phyloP scores from a whole-genome alignment of 176 grass and related monocot species.

The Zea luxurians region DNA sequence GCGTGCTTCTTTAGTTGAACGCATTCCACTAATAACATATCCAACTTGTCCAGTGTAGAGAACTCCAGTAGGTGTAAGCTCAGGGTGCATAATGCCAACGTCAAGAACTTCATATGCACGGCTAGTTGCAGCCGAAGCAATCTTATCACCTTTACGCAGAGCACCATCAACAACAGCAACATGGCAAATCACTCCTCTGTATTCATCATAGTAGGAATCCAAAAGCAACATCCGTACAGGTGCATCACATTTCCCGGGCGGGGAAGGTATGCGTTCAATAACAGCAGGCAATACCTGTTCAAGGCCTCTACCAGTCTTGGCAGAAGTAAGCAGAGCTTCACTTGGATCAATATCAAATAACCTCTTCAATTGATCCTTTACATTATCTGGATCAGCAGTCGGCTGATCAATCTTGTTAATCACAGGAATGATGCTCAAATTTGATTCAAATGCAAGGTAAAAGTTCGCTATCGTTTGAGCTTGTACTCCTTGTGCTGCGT shows the following conservation, averaged over 20 bases:
- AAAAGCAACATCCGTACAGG: constrained; percentile 91
- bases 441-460: constrained; percentile 89
- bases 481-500: constrained; percentile 97
- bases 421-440: constrained; percentile 79
- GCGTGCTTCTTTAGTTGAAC: constrained; percentile 92
- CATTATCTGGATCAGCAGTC: constrained; percentile 88
- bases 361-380: constrained; percentile 82
- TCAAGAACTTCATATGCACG: constrained; percentile 80
- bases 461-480: constrained; percentile 98
- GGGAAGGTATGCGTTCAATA: constrained; percentile 71
- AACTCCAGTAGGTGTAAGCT: constrained; percentile 88
- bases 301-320: constrained; percentile 90
- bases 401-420: constrained; percentile 99
- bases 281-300: constrained; percentile 81
- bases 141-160: constrained; percentile 88
- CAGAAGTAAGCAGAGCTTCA: constrained; percentile 89
- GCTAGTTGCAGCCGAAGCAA: constrained; percentile 78
- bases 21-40: constrained; percentile 94
- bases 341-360: constrained; percentile 88
- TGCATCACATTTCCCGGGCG: constrained; percentile 70
- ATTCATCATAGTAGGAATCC: constrained; percentile 98
- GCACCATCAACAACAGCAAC: constrained; percentile 92
- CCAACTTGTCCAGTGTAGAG: constrained; percentile 96
- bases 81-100: constrained; percentile 93
- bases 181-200: constrained; percentile 99